Conservation (phyloP, 2,329 filamentous ascomycete species). For the Pseudocercospora cruenta region DNA sequence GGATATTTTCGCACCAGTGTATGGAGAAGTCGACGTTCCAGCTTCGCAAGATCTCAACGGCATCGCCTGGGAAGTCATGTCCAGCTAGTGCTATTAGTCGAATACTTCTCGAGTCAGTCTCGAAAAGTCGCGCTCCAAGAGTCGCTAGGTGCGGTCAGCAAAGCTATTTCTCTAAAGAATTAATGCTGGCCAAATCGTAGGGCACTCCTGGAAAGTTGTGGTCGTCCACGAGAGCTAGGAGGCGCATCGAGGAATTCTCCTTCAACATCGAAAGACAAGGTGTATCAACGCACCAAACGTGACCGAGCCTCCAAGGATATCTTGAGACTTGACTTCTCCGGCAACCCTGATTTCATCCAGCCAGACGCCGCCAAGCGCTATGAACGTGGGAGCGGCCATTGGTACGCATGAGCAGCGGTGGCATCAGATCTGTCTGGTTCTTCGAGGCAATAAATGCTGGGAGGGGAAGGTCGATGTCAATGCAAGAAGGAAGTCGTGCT, state of each 20-base stretch:
- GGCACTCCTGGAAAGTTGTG: not conserved
- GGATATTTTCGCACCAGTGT: constrained; percentile 14
- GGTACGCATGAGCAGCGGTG: not conserved
- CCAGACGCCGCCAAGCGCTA: constrained; percentile 35
- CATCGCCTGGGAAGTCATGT: constrained; percentile 28
- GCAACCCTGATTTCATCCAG: constrained; percentile 34
- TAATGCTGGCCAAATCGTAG: not conserved
- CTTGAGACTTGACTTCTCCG: constrained; percentile 16
- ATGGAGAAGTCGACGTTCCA: constrained; percentile 30
- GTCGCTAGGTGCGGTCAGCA: constrained; percentile 26
- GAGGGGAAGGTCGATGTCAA: not conserved
- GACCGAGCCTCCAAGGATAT: constrained; percentile 33
- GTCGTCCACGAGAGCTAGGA: not conserved
- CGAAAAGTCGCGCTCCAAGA: constrained; percentile 31
- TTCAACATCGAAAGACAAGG: not conserved
- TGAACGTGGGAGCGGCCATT: constrained; percentile 5
- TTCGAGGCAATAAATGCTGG: not conserved
- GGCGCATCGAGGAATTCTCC: not conserved
- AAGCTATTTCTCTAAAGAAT: not conserved
- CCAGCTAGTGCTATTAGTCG: constrained; percentile 30
- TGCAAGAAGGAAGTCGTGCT: not conserved
- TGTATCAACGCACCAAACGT: constrained; percentile 22
- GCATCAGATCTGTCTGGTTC: not conserved
- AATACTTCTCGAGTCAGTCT: constrained; percentile 14
- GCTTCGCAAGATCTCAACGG: constrained; percentile 23